Percentiles rank a stretch among this genome's conserved stretches.
These are phyloP conservation scores for Paramecium tetraurelia DNA, from an alignment of 73 alveolate genomes.

Conservation along the genomic window DNA sequence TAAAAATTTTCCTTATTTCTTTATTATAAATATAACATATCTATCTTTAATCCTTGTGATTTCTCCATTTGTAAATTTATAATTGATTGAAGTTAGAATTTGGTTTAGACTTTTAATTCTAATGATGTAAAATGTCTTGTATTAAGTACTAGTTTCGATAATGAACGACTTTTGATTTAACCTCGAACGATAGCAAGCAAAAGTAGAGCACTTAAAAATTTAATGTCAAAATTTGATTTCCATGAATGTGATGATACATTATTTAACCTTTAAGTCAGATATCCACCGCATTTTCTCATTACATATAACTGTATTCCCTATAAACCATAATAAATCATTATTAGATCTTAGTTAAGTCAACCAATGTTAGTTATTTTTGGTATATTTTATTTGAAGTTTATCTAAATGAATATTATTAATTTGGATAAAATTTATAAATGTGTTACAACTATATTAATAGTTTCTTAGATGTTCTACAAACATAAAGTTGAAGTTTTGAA, in stretches of 20 bases:
- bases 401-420: not conserved
- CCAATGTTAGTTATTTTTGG: not conserved
- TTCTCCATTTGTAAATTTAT: not conserved
- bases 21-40: too few species aligned
- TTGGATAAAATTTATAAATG: too few species aligned
- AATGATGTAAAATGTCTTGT: not conserved
- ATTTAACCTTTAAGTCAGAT: constrained; percentile 1
- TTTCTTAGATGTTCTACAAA: not conserved
- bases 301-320: not conserved
- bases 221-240: too few species aligned
- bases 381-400: not conserved
- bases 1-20: too few species aligned
- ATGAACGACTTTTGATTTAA: not conserved
- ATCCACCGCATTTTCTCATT: not conserved
- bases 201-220: too few species aligned
- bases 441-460: not conserved
- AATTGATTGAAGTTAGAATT: not conserved
- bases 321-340: not conserved
- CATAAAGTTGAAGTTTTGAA: not conserved
- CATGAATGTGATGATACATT: not conserved
- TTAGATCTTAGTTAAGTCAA: not conserved
- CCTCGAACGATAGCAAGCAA: not conserved
- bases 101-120: too few species aligned
- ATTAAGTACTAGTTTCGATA: too few species aligned
- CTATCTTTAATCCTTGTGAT: not conserved